These are phyloP conservation scores for Amphicarpaea edgeworthii DNA, from an alignment of 306 rosid genomes.

Conservation along the genomic window DNA sequence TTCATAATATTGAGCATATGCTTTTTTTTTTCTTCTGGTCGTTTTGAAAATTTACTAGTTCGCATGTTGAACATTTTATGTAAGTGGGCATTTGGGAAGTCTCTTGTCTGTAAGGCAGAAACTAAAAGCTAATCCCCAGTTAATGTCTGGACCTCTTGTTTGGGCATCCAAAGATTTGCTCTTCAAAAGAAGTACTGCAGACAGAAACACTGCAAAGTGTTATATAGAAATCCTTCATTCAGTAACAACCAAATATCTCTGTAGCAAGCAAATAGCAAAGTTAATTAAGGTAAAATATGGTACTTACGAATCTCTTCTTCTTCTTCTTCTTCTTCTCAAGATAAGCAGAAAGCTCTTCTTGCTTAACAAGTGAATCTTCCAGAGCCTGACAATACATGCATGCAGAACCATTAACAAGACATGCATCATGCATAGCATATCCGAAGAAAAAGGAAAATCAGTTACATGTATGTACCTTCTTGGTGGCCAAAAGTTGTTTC, in stretches of 20 bases:
- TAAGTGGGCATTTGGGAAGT: constrained; percentile 52
- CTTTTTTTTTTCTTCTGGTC: constrained; percentile 43
- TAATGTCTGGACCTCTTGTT: constrained; percentile 36
- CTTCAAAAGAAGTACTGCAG: constrained; percentile 50
- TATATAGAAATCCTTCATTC: background rate
- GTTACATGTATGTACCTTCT: constrained; percentile 60
- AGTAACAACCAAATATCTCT: background rate
- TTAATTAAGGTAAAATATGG: background rate
- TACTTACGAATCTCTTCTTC: constrained; percentile 54
- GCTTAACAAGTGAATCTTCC: constrained; percentile 68
- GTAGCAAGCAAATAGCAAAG: constrained; percentile 25
- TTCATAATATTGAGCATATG: constrained; percentile 46
- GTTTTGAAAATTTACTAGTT: constrained; percentile 39
- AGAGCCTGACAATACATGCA: constrained; percentile 75
- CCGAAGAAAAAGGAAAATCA: background rate
- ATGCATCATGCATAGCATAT: too few species aligned
- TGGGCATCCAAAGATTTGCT: constrained; percentile 24
- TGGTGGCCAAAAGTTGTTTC: constrained; percentile 67
- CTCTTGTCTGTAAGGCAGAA: constrained; percentile 35
- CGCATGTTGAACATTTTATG: constrained; percentile 48
- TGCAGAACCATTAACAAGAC: constrained; percentile 9
- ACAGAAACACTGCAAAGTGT: constrained; percentile 28
- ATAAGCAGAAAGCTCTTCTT: constrained; percentile 73
- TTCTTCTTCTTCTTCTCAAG: constrained; percentile 71
- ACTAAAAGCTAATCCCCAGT: constrained; percentile 30